Conservation (phyloP, 1,139 yeast species). For the Candida glucosophila region DNA sequence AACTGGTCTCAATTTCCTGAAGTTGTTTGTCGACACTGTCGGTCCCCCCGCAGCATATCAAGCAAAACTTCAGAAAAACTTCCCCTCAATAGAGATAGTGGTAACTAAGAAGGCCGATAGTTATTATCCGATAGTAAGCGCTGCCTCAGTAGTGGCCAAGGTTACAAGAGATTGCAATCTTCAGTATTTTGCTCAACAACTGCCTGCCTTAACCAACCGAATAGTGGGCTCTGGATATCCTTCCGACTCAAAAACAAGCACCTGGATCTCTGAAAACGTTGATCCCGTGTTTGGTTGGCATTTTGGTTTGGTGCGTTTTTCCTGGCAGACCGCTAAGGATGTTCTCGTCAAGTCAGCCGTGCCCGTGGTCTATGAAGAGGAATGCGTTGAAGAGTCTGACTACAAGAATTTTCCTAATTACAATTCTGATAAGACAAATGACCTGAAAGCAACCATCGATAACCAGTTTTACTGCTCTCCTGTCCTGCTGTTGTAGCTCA, state of each 20-base stretch:
- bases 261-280: slow-evolving; percentile 57
- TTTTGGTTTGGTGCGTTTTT: slow-evolving; percentile 63
- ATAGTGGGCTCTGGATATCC: slow-evolving; percentile 90
- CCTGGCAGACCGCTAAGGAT: slow-evolving; percentile 92
- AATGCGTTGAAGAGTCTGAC: slow-evolving; percentile 20
- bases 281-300: slow-evolving; percentile 87
- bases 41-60: slow-evolving; percentile 90
- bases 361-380: slow-evolving; percentile 32
- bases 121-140: slow-evolving; percentile 85
- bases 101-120: slow-evolving; percentile 97
- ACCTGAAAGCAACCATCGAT: slow-evolving; percentile 3
- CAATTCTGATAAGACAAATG: slow-evolving; percentile 2
- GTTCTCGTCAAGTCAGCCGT: slow-evolving; percentile 48
- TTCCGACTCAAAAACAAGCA: slow-evolving; percentile 75
- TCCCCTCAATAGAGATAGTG: slow-evolving; percentile 65
- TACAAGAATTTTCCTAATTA: slow-evolving; percentile 22
- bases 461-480: slow-evolving; percentile 5
- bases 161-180: slow-evolving; percentile 83
- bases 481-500: slow-evolving; percentile 3
- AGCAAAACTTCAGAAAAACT: slow-evolving; percentile 55
- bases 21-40: slow-evolving; percentile 87
- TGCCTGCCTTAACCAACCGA: slow-evolving; percentile 16
- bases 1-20: slow-evolving; percentile 53
- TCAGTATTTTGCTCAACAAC: slow-evolving; percentile 19
- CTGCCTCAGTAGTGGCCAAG: slow-evolving; percentile 96